Evolutionary conservation across 2,329 filamentous ascomycete species (phyloP), one percentile per base, ranked within the genome.

Genomic region (Rosellinia necatrix): DNA sequence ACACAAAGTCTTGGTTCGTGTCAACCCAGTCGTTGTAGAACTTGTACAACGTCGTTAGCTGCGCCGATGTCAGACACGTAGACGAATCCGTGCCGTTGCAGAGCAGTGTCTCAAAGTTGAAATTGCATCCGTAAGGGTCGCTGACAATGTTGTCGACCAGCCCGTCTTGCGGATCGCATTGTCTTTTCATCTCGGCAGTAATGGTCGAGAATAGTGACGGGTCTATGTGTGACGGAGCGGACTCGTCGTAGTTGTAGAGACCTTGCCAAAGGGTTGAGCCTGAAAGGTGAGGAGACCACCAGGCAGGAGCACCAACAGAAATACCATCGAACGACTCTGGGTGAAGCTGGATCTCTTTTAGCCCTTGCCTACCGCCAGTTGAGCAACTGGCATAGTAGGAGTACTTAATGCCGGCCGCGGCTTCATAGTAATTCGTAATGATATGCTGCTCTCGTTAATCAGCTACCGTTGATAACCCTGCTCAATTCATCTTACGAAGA

Each of bases 341-440:
- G 57, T 77, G 78, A 15, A 74, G 62, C 62, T 85, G 78, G 3
- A 80, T 72, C 54, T 82, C 77, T 49, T 78, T 80, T 10, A 85
- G 69, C 6, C 83, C 83, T 68, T 86, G 82, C 0, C 83, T 73
- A 0, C 84, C 84, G 21, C 84, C 83, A 0, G 82, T 85, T 0
- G 81, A 84, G 65, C 83, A 86, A 32, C 82, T 82, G 6, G 76
- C 72, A 64, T 80, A 85, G 67, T 84, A 85, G 5, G 76, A 79
- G 65, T 78, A 79, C 10, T 74, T 69, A 22, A 76, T 74, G 1
- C 68, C 63, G 15, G 69, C 67, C 1, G 59, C 8, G 7, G 64
- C 49, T 10, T 68, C 62, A 60, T 85, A 85, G 68, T 80, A 85
- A 2, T 69, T 69, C n/a, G 74, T 65, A 2, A 76, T 74, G 29